These are phyloP conservation scores for Astragalus glycyphyllos DNA, from an alignment of 306 rosid genomes.

Conservation along the genomic window DNA sequence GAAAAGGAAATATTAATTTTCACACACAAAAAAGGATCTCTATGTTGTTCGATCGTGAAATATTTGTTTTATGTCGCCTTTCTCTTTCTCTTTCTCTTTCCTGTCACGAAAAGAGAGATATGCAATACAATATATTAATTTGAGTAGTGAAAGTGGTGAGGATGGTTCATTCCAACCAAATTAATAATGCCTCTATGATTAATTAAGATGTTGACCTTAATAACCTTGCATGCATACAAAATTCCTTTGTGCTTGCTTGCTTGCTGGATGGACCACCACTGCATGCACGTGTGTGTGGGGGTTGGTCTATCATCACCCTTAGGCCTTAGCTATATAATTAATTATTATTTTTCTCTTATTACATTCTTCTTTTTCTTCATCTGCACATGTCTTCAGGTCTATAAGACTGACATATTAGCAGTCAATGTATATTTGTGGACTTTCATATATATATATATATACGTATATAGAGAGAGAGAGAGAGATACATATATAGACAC, in stretches of 20 bases:
- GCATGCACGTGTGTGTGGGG: constrained; percentile 87
- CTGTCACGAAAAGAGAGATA: constrained; percentile 38
- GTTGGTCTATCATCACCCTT: constrained; percentile 62
- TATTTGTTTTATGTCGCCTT: constrained; percentile 57
- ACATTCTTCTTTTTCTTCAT: constrained; percentile 14
- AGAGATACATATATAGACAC: not conserved
- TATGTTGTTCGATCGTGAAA: constrained; percentile 56
- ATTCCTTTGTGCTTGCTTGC: constrained; percentile 53
- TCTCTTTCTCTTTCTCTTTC: constrained; percentile 22
- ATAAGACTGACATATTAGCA: constrained; percentile 5
- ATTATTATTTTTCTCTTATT: no score
- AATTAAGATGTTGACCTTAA: constrained; percentile 68
- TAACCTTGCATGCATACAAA: constrained; percentile 57
- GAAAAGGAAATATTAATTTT: constrained; percentile 33
- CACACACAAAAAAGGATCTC: constrained; percentile 39
- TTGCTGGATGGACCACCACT: constrained; percentile 66
- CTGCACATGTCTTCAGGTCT: not conserved
- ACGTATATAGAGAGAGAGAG: not conserved
- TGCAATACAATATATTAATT: constrained; percentile 14
- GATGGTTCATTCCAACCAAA: constrained; percentile 60
- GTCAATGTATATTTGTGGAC: constrained; percentile 26
- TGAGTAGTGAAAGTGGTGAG: constrained; percentile 51
- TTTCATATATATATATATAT: not conserved
- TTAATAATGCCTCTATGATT: constrained; percentile 66
- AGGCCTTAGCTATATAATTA: constrained; percentile 21